These are phyloP conservation scores for Cnidoscolus chayamansa DNA, from an alignment of 441 rosid species.

Conservation along the genomic window DNA sequence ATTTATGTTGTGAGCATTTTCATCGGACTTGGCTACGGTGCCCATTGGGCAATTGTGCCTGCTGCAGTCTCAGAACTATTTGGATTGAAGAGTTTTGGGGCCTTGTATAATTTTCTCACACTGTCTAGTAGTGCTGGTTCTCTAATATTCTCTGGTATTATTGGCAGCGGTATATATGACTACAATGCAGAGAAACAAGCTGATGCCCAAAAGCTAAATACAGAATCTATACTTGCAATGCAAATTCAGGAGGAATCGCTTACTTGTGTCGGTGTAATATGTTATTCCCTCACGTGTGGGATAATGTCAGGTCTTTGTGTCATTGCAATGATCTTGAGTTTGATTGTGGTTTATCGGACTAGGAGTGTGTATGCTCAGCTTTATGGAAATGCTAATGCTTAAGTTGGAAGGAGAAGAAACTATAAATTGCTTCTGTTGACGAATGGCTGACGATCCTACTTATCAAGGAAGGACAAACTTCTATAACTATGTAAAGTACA, in stretches of 20 bases:
- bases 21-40: constrained; percentile 83
- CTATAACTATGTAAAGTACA: not conserved
- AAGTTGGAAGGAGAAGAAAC: constrained; percentile 23
- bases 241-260: constrained; percentile 45
- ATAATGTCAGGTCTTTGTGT: constrained; percentile 81
- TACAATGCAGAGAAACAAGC: constrained; percentile 74
- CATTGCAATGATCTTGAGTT: constrained; percentile 54
- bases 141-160: constrained; percentile 72
- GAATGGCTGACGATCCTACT: not conserved
- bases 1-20: constrained; percentile 68
- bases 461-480: not conserved
- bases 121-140: constrained; percentile 84
- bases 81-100: constrained; percentile 83
- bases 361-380: constrained; percentile 62
- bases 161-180: constrained; percentile 80
- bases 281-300: constrained; percentile 74
- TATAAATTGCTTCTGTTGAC: not conserved
- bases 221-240: constrained; percentile 17
- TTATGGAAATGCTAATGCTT: constrained; percentile 48
- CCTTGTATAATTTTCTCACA: constrained; percentile 76
- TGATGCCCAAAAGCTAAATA: constrained; percentile 27
- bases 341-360: constrained; percentile 77
- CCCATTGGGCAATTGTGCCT: constrained; percentile 92
- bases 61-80: constrained; percentile 88
- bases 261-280: constrained; percentile 58